phyloP scores from a whole-genome alignment of 2,329 filamentous ascomycete species.

The Hypoxylon sp. region DNA sequence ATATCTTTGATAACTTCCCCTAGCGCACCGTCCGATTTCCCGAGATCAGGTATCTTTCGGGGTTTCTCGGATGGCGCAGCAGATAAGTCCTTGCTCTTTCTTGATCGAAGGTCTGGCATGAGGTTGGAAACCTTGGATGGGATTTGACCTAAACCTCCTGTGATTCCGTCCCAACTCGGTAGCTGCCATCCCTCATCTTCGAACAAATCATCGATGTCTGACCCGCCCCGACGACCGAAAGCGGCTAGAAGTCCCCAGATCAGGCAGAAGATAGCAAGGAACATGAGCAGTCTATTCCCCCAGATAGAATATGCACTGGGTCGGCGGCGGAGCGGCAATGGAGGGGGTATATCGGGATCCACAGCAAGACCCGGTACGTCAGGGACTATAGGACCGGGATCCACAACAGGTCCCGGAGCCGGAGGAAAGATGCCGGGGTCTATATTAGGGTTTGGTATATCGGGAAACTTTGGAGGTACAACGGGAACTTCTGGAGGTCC shows the following conservation, averaged over 20 bases:
- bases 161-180: constrained; percentile 8
- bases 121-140: too few species aligned
- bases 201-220: constrained; percentile 2
- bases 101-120: neutral
- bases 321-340: neutral
- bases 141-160: neutral
- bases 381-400: neutral
- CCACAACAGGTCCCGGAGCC: neutral
- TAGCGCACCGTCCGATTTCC: neutral
- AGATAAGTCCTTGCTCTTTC: neutral
- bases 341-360: neutral
- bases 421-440: neutral
- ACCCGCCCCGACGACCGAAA: neutral
- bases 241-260: constrained; percentile 13
- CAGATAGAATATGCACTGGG: neutral
- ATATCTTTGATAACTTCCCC: constrained; percentile 53
- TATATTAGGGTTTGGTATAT: neutral
- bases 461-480: neutral
- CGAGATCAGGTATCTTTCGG: too few species aligned
- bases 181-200: neutral
- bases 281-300: constrained; percentile 2
- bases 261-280: constrained; percentile 9
- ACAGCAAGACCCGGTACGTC: neutral
- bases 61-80: too few species aligned
- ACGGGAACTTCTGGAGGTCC: too few species aligned